Base-by-base conservation (phyloP, 2,329 filamentous ascomycete genomes). In the Paraconiothyrium brasiliense region DNA sequence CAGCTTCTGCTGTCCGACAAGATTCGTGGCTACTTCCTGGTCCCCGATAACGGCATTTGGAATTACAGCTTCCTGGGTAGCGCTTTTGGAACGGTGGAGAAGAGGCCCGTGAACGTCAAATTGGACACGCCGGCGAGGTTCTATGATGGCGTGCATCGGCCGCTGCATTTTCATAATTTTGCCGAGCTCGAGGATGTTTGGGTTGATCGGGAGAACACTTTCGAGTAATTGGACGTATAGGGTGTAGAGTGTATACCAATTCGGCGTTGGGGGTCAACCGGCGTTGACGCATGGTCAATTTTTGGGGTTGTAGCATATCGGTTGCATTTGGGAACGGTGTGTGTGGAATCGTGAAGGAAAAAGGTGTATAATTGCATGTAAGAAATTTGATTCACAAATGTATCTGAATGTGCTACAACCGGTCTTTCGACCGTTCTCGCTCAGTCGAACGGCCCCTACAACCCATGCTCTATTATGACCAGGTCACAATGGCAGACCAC, bases 61-160 rank as follows among this genome's bases (percentile, higher is more conserved):
- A 99, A 99, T 81, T 99, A 97, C 83, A 95, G 92, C 79, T 99
- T 99, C 85, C 93, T 98, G 89, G 95, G 95, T 58, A 93, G 90
- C 67, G 89, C 89, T 0, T 99, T 98, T 76, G 89, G 90, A 14
- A 89, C 89, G 44, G 86, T 97, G 66, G 93, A 97, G 82, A 98
- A 97, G 89, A 92, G 93, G 82, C 86, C 90, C 3, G 87, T 97
- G 47, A 91, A 93, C 71, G 94, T 98, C 71, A 95, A 95, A 84
- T 89, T 99, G 58, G 96, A 98, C 80, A 96, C 93, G 47, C 95
- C 95, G 20, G 80, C 79, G 65, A 85, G 91, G 9, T 98, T 97
- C 82, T 99, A 99, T 81, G 94, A 91, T 76, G 93, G 94, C 71
- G 86, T 93, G 71, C 96, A 99, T 80, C 88, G 95, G 30, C 94